phyloP scores from a whole-genome alignment of 2,329 filamentous ascomycete species.

The Alternaria triticina region DNA sequence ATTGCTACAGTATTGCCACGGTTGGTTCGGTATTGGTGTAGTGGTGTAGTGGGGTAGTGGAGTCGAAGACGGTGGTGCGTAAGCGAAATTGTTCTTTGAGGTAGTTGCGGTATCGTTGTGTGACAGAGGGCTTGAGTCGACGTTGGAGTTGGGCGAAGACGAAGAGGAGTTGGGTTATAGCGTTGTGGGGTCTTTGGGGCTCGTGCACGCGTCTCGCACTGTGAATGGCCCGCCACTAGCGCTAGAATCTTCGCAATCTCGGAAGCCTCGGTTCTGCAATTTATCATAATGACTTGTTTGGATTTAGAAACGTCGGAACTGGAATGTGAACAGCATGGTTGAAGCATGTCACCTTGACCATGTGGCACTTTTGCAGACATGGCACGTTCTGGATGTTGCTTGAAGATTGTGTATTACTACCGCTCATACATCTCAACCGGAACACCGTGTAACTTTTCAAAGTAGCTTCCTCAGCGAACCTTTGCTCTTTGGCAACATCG shows the following conservation, averaged over 20 bases:
- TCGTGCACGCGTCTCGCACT: slow-evolving; percentile 7
- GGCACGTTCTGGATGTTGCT: neutral
- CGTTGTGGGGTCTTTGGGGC: slow-evolving; percentile 12
- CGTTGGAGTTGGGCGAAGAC: slow-evolving; percentile 17
- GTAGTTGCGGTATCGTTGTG: slow-evolving; percentile 6
- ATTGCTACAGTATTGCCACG: slow-evolving; percentile 62
- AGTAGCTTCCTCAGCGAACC: slow-evolving; percentile 48
- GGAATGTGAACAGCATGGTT: neutral
- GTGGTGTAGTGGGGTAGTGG: neutral
- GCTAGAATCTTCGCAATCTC: slow-evolving; percentile 18
- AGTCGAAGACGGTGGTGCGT: neutral
- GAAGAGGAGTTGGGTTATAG: slow-evolving; percentile 24
- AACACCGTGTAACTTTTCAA: slow-evolving; percentile 41
- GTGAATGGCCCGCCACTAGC: slow-evolving; percentile 5
- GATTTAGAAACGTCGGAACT: neutral
- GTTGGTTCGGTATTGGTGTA: slow-evolving; percentile 33
- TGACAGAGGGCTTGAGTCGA: slow-evolving; percentile 7
- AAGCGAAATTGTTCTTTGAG: neutral
- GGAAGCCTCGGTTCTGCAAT: slow-evolving; percentile 5
- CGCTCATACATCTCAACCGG: slow-evolving; percentile 10
- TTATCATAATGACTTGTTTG: neutral
- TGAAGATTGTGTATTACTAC: slow-evolving; percentile 14
- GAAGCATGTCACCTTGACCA: neutral
- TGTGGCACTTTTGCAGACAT: neutral
- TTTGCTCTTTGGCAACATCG: slow-evolving; percentile 24